A percentile compares a stretch with the other conserved stretches of the same genome.
Conservation (phyloP, 2,329 filamentous ascomycete genomes). For the Pseudogymnoascus destructans region DNA sequence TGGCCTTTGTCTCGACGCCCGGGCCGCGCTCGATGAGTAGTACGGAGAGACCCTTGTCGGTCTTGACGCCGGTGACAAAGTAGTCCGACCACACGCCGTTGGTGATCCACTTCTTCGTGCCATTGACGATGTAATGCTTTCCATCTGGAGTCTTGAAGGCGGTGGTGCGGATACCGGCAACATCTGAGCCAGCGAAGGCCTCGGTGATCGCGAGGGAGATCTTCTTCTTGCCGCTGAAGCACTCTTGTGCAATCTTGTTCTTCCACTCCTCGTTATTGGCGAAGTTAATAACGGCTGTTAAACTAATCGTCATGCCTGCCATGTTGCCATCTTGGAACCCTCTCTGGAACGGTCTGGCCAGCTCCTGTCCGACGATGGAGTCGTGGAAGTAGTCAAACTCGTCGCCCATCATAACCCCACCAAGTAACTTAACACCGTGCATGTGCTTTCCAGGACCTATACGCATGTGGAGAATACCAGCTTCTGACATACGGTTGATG, state of each 20-base stretch:
- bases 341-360: conserved; percentile 54
- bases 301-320: conserved; percentile 71
- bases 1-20: conserved; percentile 61
- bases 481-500: conserved; percentile 65
- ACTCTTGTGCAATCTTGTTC: conserved; percentile 55
- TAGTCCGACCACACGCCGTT: conserved; percentile 72
- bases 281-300: conserved; percentile 72
- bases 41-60: conserved; percentile 66
- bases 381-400: conserved; percentile 86
- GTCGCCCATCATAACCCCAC: conserved; percentile 58
- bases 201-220: conserved; percentile 81
- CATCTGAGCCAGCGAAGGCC: conserved; percentile 74
- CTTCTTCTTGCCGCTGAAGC: conserved; percentile 72
- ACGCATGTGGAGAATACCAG: conserved; percentile 67
- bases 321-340: conserved; percentile 82
- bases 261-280: conserved; percentile 54
- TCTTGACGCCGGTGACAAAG: conserved; percentile 70
- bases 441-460: conserved; percentile 73
- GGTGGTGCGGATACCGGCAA: conserved; percentile 66
- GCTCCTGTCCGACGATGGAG: conserved; percentile 61
- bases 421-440: conserved; percentile 54
- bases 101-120: conserved; percentile 77
- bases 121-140: conserved; percentile 58
- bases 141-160: conserved; percentile 64
- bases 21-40: conserved; percentile 62